Conservation (phyloP, 257 asterid species). For the Solanum rostratum region DNA sequence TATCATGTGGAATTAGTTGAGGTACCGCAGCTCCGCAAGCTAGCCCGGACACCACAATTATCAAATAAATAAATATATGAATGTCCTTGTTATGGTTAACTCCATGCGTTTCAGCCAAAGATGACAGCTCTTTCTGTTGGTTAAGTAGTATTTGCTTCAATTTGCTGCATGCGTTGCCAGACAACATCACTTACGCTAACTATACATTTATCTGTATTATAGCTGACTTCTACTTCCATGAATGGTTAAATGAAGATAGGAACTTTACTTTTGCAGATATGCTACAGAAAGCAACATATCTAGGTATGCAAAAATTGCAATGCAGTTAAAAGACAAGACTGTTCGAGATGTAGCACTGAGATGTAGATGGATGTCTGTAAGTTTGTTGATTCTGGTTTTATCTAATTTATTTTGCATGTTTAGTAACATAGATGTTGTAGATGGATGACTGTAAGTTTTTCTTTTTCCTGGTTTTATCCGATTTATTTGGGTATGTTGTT, state of each 20-base stretch:
- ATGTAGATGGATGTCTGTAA: constrained; percentile 91
- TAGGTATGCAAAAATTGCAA: constrained; percentile 78
- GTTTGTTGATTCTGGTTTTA: constrained; percentile 11
- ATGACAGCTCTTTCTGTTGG: not conserved
- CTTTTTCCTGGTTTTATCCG: not conserved
- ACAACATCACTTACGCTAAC: not conserved
- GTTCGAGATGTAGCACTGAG: constrained; percentile 93
- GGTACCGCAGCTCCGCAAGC: not conserved
- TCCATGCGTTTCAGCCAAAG: not conserved
- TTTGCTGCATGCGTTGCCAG: not conserved
- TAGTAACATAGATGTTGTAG: not conserved
- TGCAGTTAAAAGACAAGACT: constrained; percentile 67
- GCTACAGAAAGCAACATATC: constrained; percentile 42
- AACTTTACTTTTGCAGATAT: constrained; percentile 45
- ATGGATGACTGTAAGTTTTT: not conserved
- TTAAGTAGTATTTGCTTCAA: not conserved
- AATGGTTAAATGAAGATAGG: not conserved
- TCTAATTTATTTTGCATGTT: not conserved
- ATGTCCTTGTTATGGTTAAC: not conserved
- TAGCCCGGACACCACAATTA: not conserved
- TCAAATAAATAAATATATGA: not conserved
- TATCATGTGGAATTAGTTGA: not conserved
- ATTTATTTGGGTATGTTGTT: not conserved
- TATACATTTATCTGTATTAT: not conserved
- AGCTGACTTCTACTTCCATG: not conserved